Evolutionary conservation across 331 rosid genomes (phyloP).

Genomic region (Quercus lobata): DNA sequence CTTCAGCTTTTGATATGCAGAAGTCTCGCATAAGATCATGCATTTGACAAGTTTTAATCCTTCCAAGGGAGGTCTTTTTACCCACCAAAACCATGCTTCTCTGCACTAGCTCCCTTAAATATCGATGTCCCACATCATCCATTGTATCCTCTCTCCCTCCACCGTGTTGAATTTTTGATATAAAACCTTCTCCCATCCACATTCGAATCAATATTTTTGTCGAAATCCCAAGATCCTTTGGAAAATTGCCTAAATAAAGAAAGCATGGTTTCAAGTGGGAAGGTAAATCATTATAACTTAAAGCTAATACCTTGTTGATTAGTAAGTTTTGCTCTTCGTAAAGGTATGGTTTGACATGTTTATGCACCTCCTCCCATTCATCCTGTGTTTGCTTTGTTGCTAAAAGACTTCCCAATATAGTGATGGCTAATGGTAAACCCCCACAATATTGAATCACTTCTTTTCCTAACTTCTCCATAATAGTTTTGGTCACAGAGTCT

Average conservation of each 20-base stretch:
- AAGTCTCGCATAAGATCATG: conserved; percentile 46
- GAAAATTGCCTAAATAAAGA: too few relatives aligned
- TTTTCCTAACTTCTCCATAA: background rate
- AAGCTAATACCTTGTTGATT: too few relatives aligned
- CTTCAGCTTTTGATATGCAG: conserved; percentile 34
- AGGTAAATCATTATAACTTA: too few relatives aligned
- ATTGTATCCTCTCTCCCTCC: conserved; percentile 32
- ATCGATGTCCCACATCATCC: conserved; percentile 41
- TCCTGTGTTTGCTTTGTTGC: background rate
- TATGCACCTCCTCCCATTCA: background rate
- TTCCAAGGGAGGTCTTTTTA: conserved; percentile 34
- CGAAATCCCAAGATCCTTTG: too few relatives aligned
- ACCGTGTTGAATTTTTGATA: conserved; percentile 18
- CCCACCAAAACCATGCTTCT: conserved; percentile 51
- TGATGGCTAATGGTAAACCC: conserved; percentile 2
- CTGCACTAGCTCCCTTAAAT: conserved; percentile 39
- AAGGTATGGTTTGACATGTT: background rate
- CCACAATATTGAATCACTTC: background rate
- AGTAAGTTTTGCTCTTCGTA: accelerated
- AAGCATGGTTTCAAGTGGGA: too few relatives aligned
- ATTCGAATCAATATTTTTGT: background rate
- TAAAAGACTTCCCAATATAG: background rate
- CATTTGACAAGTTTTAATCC: conserved; percentile 37
- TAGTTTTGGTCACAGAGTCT: background rate
- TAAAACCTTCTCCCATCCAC: background rate